A percentile compares a stretch with the other conserved stretches of the same genome.
These are phyloP conservation scores for Cryptococcus amylolentus DNA, from an alignment of 1,284 basidiomycete genomes.

Conservation along the genomic window DNA sequence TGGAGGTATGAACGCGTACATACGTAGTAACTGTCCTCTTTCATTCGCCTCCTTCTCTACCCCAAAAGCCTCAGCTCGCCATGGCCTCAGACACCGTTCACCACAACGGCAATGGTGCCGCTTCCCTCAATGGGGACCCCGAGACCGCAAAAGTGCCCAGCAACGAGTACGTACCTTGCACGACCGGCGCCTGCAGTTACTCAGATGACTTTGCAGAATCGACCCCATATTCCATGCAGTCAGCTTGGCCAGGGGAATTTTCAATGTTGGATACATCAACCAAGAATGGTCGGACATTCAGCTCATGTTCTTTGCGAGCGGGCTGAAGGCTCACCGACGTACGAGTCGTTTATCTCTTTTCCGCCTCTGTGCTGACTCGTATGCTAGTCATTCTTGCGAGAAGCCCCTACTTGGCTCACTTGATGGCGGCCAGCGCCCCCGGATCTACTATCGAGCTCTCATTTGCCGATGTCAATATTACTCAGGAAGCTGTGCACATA, in stretches of 20 bases:
- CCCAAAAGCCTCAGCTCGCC: neutral
- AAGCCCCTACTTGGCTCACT: slow-evolving; percentile 76
- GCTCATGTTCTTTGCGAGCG: slow-evolving; percentile 35
- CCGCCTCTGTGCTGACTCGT: neutral
- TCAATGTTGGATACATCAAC: slow-evolving; percentile 36
- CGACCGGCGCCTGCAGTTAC: neutral
- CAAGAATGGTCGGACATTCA: slow-evolving; percentile 44
- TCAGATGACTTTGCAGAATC: neutral
- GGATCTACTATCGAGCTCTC: slow-evolving; percentile 67
- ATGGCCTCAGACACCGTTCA: slow-evolving; percentile 1
- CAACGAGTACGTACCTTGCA: slow-evolving; percentile 1
- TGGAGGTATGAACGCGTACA: neutral
- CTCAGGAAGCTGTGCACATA: slow-evolving; percentile 53
- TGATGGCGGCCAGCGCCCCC: slow-evolving; percentile 63
- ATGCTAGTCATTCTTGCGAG: slow-evolving; percentile 72
- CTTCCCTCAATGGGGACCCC: slow-evolving; percentile 11
- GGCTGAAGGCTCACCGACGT: slow-evolving; percentile 44
- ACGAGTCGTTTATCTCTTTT: slow-evolving; percentile 10
- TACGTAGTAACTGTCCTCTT: neutral
- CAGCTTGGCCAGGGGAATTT: slow-evolving; percentile 27
- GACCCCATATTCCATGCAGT: slow-evolving; percentile 23
- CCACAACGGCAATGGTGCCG: slow-evolving; percentile 4
- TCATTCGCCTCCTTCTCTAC: neutral
- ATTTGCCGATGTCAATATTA: slow-evolving; percentile 71
- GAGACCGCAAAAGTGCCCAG: slow-evolving; percentile 23